Evolutionary conservation across 2,329 filamentous ascomycete species (phyloP).

Genomic region (Beauveria rudraprayagi): DNA sequence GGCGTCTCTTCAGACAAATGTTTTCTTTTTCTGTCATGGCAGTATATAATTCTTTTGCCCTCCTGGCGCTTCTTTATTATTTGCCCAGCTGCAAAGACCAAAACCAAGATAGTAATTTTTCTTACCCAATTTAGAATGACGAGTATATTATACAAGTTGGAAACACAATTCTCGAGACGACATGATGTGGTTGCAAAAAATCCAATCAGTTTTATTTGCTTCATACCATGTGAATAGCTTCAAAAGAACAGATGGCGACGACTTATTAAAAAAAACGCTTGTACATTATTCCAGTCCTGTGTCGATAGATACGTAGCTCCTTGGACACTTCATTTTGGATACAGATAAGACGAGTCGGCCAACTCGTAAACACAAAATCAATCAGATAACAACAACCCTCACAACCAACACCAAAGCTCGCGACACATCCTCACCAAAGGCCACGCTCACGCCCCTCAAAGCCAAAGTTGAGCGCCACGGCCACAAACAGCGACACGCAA

Average conservation of each 20-base stretch:
- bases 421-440: slow-evolving; percentile 35
- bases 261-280: background rate
- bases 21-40: background rate
- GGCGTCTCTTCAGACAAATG: background rate
- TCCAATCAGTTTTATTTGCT: background rate
- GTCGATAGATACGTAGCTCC: background rate
- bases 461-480: slow-evolving; percentile 72
- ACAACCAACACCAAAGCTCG: background rate
- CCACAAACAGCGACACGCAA: slow-evolving; percentile 63
- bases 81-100: background rate
- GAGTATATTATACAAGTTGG: background rate
- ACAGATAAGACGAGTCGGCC: background rate
- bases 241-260: background rate
- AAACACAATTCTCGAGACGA: background rate
- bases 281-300: background rate
- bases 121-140: background rate
- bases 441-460: slow-evolving; percentile 59
- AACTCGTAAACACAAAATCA: background rate
- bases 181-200: no score
- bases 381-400: background rate
- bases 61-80: background rate
- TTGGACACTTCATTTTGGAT: background rate
- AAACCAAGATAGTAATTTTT: background rate
- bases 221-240: background rate
- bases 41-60: background rate